phyloP scores from a whole-genome alignment of 257 asterid genomes.

The Fraxinus americana region DNA sequence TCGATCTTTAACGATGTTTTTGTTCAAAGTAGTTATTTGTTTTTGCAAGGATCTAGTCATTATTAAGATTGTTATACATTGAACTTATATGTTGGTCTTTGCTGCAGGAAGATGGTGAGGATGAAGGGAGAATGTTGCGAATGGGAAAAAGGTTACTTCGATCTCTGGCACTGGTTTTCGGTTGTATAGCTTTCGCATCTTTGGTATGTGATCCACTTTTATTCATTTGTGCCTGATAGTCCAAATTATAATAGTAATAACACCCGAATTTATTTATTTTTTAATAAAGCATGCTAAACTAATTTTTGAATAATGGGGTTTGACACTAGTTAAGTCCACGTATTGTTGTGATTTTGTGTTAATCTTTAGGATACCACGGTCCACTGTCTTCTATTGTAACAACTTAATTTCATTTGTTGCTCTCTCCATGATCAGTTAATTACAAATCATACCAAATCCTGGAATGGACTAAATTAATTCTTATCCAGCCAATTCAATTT shows the following conservation, averaged over 20 bases:
- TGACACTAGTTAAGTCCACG: not conserved
- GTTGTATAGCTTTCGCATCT: conserved; percentile 83
- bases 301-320: not conserved
- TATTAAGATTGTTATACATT: not conserved
- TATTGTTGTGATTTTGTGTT: not conserved
- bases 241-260: not conserved
- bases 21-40: conserved; percentile 13
- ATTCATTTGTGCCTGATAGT: not conserved
- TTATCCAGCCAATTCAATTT: not conserved
- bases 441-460: too few relatives aligned
- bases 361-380: not conserved
- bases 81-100: conserved; percentile 26
- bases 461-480: not conserved
- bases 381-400: not conserved
- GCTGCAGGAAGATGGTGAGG: conserved; percentile 90
- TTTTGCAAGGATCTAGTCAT: conserved; percentile 7
- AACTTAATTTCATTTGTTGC: not conserved
- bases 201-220: conserved; percentile 54
- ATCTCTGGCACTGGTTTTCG: conserved; percentile 83
- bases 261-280: not conserved
- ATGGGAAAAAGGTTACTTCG: conserved; percentile 94
- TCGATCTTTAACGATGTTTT: not conserved
- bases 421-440: not conserved
- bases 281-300: not conserved
- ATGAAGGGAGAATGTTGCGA: conserved; percentile 84